Evolutionary conservation across 2,329 filamentous ascomycete species (phyloP).

Genomic region (Lasiodiplodia sp.): DNA sequence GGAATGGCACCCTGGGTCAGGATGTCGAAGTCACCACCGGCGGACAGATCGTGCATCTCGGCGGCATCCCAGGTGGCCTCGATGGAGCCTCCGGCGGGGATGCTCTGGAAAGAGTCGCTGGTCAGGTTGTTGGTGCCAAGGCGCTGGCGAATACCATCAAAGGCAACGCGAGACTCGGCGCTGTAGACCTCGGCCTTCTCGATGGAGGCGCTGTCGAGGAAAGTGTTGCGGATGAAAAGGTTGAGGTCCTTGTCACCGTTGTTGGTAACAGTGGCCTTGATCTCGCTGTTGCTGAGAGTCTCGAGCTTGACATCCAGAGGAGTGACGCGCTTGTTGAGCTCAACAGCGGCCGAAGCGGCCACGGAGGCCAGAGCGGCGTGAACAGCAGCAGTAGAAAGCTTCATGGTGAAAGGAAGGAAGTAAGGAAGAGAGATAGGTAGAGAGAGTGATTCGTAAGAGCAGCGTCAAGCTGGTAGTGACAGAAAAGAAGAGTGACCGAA

Average conservation of each 20-base stretch:
- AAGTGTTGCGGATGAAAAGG: slow-evolving; percentile 60
- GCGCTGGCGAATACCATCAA: slow-evolving; percentile 63
- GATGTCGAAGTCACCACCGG: slow-evolving; percentile 63
- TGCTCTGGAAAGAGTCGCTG: slow-evolving; percentile 59
- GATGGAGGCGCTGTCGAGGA: slow-evolving; percentile 60
- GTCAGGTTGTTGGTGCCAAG: slow-evolving; percentile 54
- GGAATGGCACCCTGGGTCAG: slow-evolving; percentile 64
- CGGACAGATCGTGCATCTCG: slow-evolving; percentile 61
- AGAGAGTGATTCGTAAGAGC: neutral
- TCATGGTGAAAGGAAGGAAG: slow-evolving; percentile 7
- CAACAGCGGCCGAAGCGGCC: slow-evolving; percentile 7
- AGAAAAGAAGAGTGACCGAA: slow-evolving; percentile 12
- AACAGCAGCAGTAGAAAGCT: slow-evolving; percentile 1
- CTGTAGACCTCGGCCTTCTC: slow-evolving; percentile 61
- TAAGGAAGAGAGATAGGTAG: neutral
- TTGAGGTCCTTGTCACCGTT: slow-evolving; percentile 59
- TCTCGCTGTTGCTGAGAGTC: slow-evolving; percentile 57
- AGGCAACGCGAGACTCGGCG: slow-evolving; percentile 54
- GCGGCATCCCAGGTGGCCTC: slow-evolving; percentile 63
- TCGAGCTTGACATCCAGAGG: slow-evolving; percentile 23
- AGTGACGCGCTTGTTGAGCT: slow-evolving; percentile 21
- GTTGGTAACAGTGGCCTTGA: slow-evolving; percentile 64
- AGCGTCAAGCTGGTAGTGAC: slow-evolving; percentile 13
- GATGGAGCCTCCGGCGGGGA: slow-evolving; percentile 57
- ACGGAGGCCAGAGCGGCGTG: slow-evolving; percentile 7